Conservation (phyloP, 352 stramenopile genomes). For the Pythium graminicola region DNA sequence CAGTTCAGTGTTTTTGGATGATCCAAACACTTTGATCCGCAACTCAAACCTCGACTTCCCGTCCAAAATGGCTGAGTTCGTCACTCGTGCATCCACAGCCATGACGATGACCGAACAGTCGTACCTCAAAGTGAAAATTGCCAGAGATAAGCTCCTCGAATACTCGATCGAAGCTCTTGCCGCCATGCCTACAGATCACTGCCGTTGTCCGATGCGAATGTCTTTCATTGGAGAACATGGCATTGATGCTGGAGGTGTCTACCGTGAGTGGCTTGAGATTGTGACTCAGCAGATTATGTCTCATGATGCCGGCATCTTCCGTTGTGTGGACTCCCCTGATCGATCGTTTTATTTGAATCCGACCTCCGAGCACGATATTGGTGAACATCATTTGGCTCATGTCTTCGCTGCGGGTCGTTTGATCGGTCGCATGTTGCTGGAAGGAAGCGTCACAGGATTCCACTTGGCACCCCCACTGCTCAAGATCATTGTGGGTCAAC, state of each 20-base stretch:
- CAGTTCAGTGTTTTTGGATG: constrained; percentile 27
- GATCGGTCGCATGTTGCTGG: constrained; percentile 28
- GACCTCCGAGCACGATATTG: constrained; percentile 16
- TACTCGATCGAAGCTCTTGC: constrained; percentile 22
- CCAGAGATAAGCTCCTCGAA: constrained; percentile 23
- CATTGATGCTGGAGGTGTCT: constrained; percentile 43
- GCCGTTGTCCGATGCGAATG: constrained; percentile 25
- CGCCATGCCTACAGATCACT: constrained; percentile 19
- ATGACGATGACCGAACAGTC: constrained; percentile 28
- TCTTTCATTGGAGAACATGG: constrained; percentile 41
- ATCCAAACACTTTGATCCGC: constrained; percentile 21
- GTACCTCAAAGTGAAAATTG: constrained; percentile 19
- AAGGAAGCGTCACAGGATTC: constrained; percentile 78
- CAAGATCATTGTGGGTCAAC: constrained; percentile 89
- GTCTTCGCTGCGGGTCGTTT: constrained; percentile 20
- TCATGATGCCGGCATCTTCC: constrained; percentile 20
- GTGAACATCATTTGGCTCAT: constrained; percentile 22
- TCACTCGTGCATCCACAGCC: constrained; percentile 26
- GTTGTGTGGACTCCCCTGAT: constrained; percentile 21
- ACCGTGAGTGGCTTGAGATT: constrained; percentile 53
- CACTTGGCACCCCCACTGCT: constrained; percentile 89
- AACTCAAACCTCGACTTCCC: constrained; percentile 26
- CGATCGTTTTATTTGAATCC: constrained; percentile 25
- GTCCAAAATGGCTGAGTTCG: constrained; percentile 40
- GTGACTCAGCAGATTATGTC: constrained; percentile 24